Conservation (phyloP, 768 basidiomycete species). For the Agaricus subrufescens region DNA sequence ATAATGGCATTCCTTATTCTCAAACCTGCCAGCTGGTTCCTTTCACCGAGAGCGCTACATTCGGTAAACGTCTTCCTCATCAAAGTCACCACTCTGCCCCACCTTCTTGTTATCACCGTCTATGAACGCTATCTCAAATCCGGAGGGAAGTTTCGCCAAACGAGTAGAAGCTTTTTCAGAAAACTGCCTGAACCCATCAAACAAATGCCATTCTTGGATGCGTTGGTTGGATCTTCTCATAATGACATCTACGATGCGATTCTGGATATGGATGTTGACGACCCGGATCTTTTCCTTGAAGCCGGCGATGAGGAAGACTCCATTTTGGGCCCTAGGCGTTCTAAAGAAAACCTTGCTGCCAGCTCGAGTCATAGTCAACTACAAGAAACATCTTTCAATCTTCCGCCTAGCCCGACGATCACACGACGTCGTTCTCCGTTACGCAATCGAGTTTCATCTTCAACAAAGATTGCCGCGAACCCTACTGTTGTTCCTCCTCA, state of each 20-base stretch:
- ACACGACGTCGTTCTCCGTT: conserved; percentile 9
- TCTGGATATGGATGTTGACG: conserved; percentile 59
- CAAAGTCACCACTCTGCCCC: conserved; percentile 77
- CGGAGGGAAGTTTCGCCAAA: conserved; percentile 46
- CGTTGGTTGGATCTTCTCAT: conserved; percentile 65
- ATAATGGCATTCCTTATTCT: conserved; percentile 75
- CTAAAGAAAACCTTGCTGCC: conserved; percentile 27
- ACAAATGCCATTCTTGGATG: conserved; percentile 70
- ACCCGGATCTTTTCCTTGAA: conserved; percentile 47
- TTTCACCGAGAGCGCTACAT: conserved; percentile 78
- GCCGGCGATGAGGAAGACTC: conserved; percentile 43
- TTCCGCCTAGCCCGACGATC: conserved; percentile 2
- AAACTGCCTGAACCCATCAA: conserved; percentile 69
- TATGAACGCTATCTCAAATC: conserved; percentile 73
- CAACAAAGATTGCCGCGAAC: neutral
- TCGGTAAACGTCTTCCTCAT: conserved; percentile 83
- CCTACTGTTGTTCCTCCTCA: neutral
- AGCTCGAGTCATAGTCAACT: neutral
- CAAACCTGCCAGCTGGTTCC: conserved; percentile 71
- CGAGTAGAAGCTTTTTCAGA: conserved; percentile 53
- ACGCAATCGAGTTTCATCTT: neutral
- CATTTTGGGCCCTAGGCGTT: conserved; percentile 33
- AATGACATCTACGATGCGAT: conserved; percentile 73
- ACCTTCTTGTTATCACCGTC: conserved; percentile 66
- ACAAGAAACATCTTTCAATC: neutral